Percentiles rank a stretch among this genome's conserved stretches.
phyloP scores from a whole-genome alignment of 768 basidiomycete genomes.

The Lentinula aciculospora region DNA sequence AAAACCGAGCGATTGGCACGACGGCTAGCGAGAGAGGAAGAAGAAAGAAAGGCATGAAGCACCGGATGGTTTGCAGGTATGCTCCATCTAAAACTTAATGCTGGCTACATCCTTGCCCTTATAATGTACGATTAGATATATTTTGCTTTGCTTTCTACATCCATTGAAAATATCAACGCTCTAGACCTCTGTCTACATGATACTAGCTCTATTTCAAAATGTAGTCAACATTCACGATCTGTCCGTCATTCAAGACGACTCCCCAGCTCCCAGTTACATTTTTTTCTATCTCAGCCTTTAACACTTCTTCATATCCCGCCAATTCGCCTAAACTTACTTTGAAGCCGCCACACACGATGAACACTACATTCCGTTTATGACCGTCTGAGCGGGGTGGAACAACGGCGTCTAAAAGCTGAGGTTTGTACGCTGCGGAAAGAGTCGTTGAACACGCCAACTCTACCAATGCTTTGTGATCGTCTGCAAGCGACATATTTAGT shows the following conservation, averaged over 20 bases:
- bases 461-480: conserved; percentile 70
- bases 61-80: conserved; percentile 12
- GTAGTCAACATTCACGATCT: conserved; percentile 23
- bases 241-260: conserved; percentile 36
- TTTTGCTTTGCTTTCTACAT: background rate
- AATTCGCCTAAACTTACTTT: conserved; percentile 57
- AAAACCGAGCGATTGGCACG: conserved; percentile 53
- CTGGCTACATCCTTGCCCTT: background rate
- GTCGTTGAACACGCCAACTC: conserved; percentile 74
- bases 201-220: background rate
- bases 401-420: conserved; percentile 45
- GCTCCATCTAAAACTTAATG: conserved; percentile 6
- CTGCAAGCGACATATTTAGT: conserved; percentile 28
- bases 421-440: conserved; percentile 59
- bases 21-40: conserved; percentile 36
- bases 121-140: background rate
- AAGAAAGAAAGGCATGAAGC: conserved; percentile 18
- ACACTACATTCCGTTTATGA: conserved; percentile 40
- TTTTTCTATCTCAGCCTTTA: conserved; percentile 27
- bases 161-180: background rate
- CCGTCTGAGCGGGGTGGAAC: conserved; percentile 28
- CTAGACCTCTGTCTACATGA: background rate
- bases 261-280: conserved; percentile 22
- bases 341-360: conserved; percentile 69
- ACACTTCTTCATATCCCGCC: conserved; percentile 35